phyloP scores from a whole-genome alignment of 1,284 basidiomycete species.

The Pascua guehoae region DNA sequence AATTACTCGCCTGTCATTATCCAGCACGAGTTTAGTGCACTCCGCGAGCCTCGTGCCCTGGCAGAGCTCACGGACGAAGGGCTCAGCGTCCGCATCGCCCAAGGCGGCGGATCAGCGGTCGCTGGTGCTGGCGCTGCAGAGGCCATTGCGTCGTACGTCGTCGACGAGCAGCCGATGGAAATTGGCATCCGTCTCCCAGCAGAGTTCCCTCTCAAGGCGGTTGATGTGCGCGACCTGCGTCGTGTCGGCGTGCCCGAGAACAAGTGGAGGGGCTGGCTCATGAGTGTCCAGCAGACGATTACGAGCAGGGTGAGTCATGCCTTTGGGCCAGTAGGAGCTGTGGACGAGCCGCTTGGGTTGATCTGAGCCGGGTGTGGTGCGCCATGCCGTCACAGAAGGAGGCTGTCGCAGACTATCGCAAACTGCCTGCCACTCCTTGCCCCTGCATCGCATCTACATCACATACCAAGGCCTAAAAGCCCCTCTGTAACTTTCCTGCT shows the following conservation, averaged over 20 bases:
- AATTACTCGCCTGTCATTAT: slow-evolving; percentile 90
- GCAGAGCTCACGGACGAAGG: slow-evolving; percentile 75
- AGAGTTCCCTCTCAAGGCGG: slow-evolving; percentile 86
- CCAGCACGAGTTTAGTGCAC: slow-evolving; percentile 69
- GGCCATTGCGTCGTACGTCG: slow-evolving; percentile 61
- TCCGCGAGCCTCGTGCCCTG: slow-evolving; percentile 63
- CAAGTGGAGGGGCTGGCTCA: slow-evolving; percentile 89
- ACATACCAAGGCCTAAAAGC: not conserved
- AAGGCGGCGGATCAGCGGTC: slow-evolving; percentile 66
- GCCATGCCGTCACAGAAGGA: not conserved
- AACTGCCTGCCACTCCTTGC: too few species aligned
- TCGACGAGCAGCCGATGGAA: slow-evolving; percentile 94
- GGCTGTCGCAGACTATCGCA: not conserved
- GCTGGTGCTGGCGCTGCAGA: slow-evolving; percentile 53
- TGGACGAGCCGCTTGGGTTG: not conserved
- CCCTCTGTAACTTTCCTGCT: not conserved
- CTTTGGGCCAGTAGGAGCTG: too few species aligned
- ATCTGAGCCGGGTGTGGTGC: not conserved
- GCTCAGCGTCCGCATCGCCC: slow-evolving; percentile 70
- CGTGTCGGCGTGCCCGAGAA: slow-evolving; percentile 85
- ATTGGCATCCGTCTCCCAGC: slow-evolving; percentile 79
- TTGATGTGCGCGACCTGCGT: slow-evolving; percentile 82
- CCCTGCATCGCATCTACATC: too few species aligned
- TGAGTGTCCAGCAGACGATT: slow-evolving; percentile 88
- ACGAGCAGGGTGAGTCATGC: slow-evolving; percentile 66